Base-by-base conservation (phyloP, 1,284 basidiomycete species). In the Leccinum subfulvum region DNA sequence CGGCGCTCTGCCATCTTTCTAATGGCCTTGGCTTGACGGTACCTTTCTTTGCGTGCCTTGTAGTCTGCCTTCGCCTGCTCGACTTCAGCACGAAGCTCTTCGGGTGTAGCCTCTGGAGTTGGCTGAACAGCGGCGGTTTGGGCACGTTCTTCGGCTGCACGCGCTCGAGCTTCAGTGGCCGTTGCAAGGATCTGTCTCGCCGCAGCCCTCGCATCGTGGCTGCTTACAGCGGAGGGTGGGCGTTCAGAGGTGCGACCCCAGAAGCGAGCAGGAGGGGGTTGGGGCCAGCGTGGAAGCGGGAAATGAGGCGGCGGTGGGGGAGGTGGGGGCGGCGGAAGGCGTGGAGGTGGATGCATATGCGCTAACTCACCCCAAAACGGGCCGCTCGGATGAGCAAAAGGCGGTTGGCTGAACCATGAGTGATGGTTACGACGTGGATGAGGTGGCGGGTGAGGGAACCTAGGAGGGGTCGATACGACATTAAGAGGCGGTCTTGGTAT, bases 41-140 rank as follows among this genome's bases (percentile, higher is more conserved):
- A 90, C 30, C 79, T 78, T 66, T 89, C 87, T 70, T 91, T 92
- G 75, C 87, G 82, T 1, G 78, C 80, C 73, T 84, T 87, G 73
- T 92, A 92, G 16, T 76, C 74, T 47, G 79, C 77, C 68, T 89
- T 92, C 0, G 88, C 87, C n/a, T 78, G 83, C 68, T 89, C 85
- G 5, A 91, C 81, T 41, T 84, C 79, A n/a, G 82, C 82, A 66
- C 81, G 83, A 53, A 85, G 75, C 21, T 84, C 81, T 64, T 84
- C 73, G 75, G 70, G 49, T 70, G 74, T 59, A 71, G 66, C 41
- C 23, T 60, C 64, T 3, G 51, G 5, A 16, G 39, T 23, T 14
- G 55, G 49, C 18, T 57, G 63, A n/a, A 35, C 49, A 30, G 33
- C 14, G 52, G 53, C 39, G 41, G 41, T 33, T 51, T 61, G 56